Evolutionary conservation across 2,329 filamentous ascomycete genomes (phyloP).

Genomic region (Aspergillus ustus): DNA sequence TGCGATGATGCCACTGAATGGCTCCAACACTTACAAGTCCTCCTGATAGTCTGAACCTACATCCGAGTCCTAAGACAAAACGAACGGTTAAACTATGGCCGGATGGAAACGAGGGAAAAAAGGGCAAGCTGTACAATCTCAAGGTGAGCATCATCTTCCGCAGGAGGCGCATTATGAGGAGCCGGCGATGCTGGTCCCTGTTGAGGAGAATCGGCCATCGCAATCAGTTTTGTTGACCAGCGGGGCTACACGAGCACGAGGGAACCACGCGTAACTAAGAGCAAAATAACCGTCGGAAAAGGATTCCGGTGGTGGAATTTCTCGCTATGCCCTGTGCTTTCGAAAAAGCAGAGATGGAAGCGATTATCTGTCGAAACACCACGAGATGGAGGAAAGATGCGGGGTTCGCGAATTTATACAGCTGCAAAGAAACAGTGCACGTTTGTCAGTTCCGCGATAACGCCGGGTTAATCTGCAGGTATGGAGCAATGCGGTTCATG

Average conservation of each 20-base stretch:
- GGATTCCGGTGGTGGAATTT: neutral
- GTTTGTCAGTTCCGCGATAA: neutral
- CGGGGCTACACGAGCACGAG: no score
- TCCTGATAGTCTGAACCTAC: constrained; percentile 22
- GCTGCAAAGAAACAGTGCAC: no score
- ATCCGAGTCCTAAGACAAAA: neutral
- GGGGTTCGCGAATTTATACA: neutral
- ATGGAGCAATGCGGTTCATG: neutral
- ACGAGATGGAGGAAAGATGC: neutral
- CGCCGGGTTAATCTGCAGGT: neutral
- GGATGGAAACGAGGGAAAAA: neutral
- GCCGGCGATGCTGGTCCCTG: neutral
- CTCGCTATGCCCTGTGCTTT: neutral
- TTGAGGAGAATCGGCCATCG: constrained; percentile 5
- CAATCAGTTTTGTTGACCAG: neutral
- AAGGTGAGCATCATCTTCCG: neutral
- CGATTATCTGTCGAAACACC: neutral
- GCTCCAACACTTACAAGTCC: constrained; percentile 24
- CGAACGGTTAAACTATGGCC: neutral
- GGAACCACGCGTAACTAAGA: neutral
- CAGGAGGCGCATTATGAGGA: neutral
- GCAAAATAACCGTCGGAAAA: neutral
- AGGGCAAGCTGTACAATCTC: constrained; percentile 1
- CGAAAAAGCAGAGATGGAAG: neutral
- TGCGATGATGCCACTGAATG: neutral